phyloP scores from a whole-genome alignment of 1,284 basidiomycete species.

The Cerioporus squamosus region DNA sequence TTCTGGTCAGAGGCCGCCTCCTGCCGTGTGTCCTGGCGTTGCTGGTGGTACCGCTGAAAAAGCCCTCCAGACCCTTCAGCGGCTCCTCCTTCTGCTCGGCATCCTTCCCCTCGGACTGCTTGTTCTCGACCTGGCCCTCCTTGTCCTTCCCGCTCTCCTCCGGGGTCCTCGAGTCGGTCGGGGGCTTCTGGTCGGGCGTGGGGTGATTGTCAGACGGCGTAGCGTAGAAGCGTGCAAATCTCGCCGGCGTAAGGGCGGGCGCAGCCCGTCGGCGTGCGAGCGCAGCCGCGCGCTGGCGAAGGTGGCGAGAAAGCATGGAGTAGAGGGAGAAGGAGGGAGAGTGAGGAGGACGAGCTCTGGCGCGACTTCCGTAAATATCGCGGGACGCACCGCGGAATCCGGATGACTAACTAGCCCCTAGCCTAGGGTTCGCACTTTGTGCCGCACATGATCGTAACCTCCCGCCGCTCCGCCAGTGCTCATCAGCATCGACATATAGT shows the following conservation, averaged over 20 bases:
- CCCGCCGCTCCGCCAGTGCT: neutral
- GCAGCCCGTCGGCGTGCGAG: constrained; percentile 40
- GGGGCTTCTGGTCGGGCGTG: constrained; percentile 33
- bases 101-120: constrained; percentile 45
- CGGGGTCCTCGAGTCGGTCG: constrained; percentile 33
- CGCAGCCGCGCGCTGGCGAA: constrained; percentile 39
- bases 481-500: neutral
- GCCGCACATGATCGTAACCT: constrained; percentile 22
- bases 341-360: constrained; percentile 12
- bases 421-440: constrained; percentile 16
- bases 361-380: constrained; percentile 1
- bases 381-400: constrained; percentile 15
- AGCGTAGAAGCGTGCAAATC: constrained; percentile 44
- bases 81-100: constrained; percentile 38
- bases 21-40: constrained; percentile 41
- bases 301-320: constrained; percentile 47
- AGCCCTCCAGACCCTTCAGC: constrained; percentile 71
- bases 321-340: constrained; percentile 13
- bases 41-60: constrained; percentile 77
- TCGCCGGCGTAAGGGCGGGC: constrained; percentile 34
- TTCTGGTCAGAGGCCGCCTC: constrained; percentile 23
- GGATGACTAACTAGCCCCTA: constrained; percentile 31
- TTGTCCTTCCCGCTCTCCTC: constrained; percentile 32
- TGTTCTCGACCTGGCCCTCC: constrained; percentile 30
- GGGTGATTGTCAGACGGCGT: constrained; percentile 43